These are phyloP conservation scores for Aspergillus sojae DNA, from an alignment of 2,329 filamentous ascomycete genomes.

Conservation along the genomic window DNA sequence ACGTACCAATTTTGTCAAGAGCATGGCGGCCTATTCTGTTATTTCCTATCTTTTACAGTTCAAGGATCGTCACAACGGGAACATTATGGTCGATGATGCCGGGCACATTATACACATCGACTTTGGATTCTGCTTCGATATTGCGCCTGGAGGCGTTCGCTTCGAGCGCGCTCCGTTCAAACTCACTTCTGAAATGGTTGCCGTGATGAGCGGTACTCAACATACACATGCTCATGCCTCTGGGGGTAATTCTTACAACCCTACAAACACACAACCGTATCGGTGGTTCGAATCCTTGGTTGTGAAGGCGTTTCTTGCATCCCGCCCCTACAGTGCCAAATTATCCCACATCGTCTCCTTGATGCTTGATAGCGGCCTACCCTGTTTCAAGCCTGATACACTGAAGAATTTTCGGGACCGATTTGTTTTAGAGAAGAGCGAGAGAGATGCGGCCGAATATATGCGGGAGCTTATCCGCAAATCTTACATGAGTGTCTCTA, in stretches of 20 bases:
- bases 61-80: constrained; percentile 98
- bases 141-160: constrained; percentile 92
- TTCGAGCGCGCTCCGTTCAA: constrained; percentile 99
- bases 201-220: constrained; percentile 88
- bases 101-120: constrained; percentile 98
- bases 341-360: constrained; percentile 85
- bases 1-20: constrained; percentile 96
- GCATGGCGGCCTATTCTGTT: constrained; percentile 97
- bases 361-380: constrained; percentile 95
- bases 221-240: constrained; percentile 30
- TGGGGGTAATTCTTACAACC: constrained; percentile 39
- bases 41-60: constrained; percentile 97
- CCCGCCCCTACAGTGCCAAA: constrained; percentile 83
- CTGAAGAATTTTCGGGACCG: constrained; percentile 89
- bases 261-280: constrained; percentile 80
- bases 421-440: constrained; percentile 88
- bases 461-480: constrained; percentile 87
- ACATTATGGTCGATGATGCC: constrained; percentile 98
- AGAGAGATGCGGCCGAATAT: constrained; percentile 91
- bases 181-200: constrained; percentile 94
- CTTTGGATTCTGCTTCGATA: constrained; percentile 99
- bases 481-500: constrained; percentile 88
- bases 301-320: constrained; percentile 91
- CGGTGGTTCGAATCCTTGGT: constrained; percentile 96
- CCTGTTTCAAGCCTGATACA: constrained; percentile 96